Conservation (phyloP, 768 basidiomycete species). For the Podaxis sp. region DNA sequence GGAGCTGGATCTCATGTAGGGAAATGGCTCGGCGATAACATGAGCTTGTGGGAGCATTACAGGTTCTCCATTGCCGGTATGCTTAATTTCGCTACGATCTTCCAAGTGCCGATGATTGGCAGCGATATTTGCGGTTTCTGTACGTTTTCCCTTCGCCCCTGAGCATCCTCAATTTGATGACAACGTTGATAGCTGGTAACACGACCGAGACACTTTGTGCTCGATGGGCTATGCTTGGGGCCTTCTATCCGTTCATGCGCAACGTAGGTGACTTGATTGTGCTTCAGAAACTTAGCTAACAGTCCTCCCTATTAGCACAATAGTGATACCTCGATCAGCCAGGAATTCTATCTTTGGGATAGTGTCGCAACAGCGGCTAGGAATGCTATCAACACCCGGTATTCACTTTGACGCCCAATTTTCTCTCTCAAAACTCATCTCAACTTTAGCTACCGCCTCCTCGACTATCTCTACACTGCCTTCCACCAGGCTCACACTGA, state of each 20-base stretch:
- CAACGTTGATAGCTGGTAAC: conserved; percentile 35
- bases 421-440: neutral
- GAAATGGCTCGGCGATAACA: conserved; percentile 72
- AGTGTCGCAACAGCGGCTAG: conserved; percentile 52
- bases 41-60: conserved; percentile 58
- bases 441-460: conserved; percentile 50
- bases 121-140: conserved; percentile 70
- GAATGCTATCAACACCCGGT: conserved; percentile 59
- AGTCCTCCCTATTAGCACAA: conserved; percentile 41
- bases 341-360: conserved; percentile 69
- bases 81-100: conserved; percentile 60
- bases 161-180: neutral
- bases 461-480: conserved; percentile 71
- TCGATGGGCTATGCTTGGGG: conserved; percentile 74
- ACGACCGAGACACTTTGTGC: conserved; percentile 68
- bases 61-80: conserved; percentile 57
- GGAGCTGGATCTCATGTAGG: conserved; percentile 65
- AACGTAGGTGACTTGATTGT: conserved; percentile 40
- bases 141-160: conserved; percentile 19
- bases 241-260: conserved; percentile 78
- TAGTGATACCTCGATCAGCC: conserved; percentile 42
- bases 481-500: conserved; percentile 54
- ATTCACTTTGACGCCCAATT: conserved; percentile 11
- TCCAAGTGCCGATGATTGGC: conserved; percentile 73
- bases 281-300: neutral